These are phyloP conservation scores for Coemansia sp. DNA, from an alignment of 192 early-diverging fungal genomes.

Conservation along the genomic window DNA sequence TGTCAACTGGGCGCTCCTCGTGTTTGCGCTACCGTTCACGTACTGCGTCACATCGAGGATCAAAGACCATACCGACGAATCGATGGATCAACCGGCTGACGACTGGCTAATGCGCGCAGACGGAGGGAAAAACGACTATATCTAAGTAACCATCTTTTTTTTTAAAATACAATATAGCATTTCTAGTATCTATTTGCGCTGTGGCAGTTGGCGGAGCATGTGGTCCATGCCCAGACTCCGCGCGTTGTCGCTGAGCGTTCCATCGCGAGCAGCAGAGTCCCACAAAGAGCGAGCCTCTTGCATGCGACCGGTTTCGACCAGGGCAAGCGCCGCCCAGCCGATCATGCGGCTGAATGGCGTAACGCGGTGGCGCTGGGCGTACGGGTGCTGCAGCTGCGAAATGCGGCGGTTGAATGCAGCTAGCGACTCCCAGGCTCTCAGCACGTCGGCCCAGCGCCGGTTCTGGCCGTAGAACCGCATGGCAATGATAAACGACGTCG, in stretches of 20 bases:
- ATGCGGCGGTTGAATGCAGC: constrained; percentile 18
- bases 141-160: neutral
- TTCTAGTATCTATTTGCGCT: neutral
- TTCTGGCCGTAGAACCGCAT: constrained; percentile 24
- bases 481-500: constrained; percentile 38
- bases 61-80: constrained; percentile 10
- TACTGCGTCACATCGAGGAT: constrained; percentile 36
- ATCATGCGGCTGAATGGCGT: constrained; percentile 33
- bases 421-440: constrained; percentile 23
- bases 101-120: constrained; percentile 12
- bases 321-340: constrained; percentile 30
- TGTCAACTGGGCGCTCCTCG: constrained; percentile 56
- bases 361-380: constrained; percentile 5
- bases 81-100: constrained; percentile 2
- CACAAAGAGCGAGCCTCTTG: constrained; percentile 24
- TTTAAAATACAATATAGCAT: neutral
- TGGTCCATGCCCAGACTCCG: constrained; percentile 14
- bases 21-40: constrained; percentile 55
- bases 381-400: constrained; percentile 1
- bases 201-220: constrained; percentile 10
- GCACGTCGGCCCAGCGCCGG: constrained; percentile 21
- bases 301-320: neutral
- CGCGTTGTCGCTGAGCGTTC: constrained; percentile 10
- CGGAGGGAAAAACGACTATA: neutral
- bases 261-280: constrained; percentile 8